Base-by-base conservation (phyloP, 306 rosid genomes). In the Medicago lupulina region DNA sequence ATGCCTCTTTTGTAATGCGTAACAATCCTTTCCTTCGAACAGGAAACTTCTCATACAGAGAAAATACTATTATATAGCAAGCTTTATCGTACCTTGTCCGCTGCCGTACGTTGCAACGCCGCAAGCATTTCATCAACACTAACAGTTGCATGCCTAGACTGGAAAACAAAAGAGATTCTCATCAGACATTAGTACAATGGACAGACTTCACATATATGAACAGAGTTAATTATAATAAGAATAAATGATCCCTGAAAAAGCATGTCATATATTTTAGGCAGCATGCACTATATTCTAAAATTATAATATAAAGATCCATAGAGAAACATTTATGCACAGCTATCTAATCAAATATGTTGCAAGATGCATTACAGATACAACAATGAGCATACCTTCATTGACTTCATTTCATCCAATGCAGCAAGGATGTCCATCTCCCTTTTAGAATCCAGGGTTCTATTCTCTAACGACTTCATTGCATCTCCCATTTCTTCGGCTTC, bases 391-490 rank as follows among this genome's bases (percentile, higher is more conserved):
- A 81, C 98, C 98, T 90, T 94, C 98, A 91, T 91, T 54, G 98
- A 94, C 83, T 88, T 94, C 98, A 94, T 94, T 82, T 94, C 98
- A 85, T 94, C 98, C 84, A 94, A 77, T 43, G 98, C 96, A 66
- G 98, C 96, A 75, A 94, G 84, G 76, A 91, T 90, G 75, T 84
- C 87, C 87, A 84, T 80, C 83, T 85, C 85, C 72, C 84, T 84
- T 76, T 94, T 94, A 8, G 98, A 94, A 81, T 94, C 98, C 80
- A 87, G 77, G 14, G 97, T 94, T 86, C 98, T 78, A 72, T 94
- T 91, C 76, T 94, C 97, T 73, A 91, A 70, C 12, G 97, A 88
- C 68, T 85, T 91, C 98, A 93, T 93, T 0, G 98, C 90, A 74
- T 93, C 98, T 14, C 98, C 97, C 90, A 87, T 65, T 73, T 94